Conservation (phyloP, 148 eudicot species). For the Camellia sinensis region DNA sequence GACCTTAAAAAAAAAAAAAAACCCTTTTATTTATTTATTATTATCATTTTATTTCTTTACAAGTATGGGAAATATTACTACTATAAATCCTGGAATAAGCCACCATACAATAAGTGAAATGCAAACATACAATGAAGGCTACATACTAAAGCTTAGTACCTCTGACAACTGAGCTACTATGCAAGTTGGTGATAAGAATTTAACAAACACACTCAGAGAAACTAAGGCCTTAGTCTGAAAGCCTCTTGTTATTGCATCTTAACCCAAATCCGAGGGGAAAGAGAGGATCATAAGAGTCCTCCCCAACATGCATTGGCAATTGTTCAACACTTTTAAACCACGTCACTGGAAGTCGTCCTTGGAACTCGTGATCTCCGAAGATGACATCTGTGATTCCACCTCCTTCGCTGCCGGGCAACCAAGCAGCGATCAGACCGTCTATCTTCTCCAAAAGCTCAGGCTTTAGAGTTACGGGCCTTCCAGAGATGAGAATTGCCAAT, state of each 20-base stretch:
- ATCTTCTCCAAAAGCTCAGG: constrained; percentile 62
- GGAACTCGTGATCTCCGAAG: constrained; percentile 76
- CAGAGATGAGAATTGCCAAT: constrained; percentile 67
- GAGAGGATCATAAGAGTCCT: constrained; percentile 58
- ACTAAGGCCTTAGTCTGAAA: constrained; percentile 10
- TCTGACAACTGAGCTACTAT: too few species aligned
- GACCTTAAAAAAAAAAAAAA: too few species aligned
- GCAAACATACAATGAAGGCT: background rate
- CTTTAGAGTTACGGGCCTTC: constrained; percentile 79
- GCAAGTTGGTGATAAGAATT: too few species aligned
- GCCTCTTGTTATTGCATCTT: constrained; percentile 34
- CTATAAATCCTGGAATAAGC: too few species aligned
- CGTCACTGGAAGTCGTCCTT: constrained; percentile 70
- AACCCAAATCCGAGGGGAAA: constrained; percentile 86
- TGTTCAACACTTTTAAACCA: constrained; percentile 85
- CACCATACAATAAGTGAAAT: background rate
- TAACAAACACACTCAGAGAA: too few species aligned
- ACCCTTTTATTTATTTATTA: too few species aligned
- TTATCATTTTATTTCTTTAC: too few species aligned
- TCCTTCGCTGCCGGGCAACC: constrained; percentile 95
- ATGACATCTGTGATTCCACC: constrained; percentile 74
- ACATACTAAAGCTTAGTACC: background rate
- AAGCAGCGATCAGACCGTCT: constrained; percentile 84
- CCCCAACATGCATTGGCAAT: constrained; percentile 49
- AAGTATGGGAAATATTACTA: too few species aligned